Percentiles rank a stretch among this genome's conserved stretches.
These are phyloP conservation scores for Luvunga scandens DNA, from an alignment of 345 rosid genomes.

Conservation along the genomic window DNA sequence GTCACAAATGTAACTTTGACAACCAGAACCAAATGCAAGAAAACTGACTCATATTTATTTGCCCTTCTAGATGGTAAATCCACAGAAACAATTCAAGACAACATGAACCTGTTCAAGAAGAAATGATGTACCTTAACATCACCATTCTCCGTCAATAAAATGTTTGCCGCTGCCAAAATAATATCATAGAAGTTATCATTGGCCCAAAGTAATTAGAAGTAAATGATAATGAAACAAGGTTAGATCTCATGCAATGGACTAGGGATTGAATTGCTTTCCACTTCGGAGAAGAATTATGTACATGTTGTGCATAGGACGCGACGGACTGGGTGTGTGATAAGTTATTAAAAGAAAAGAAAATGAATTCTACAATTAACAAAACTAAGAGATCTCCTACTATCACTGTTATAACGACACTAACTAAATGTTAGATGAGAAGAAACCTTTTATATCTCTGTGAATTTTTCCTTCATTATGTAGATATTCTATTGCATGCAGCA, in stretches of 20 bases:
- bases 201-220: constrained; percentile 9
- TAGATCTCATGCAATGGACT: not conserved
- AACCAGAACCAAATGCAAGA: constrained; percentile 17
- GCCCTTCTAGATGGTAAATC: constrained; percentile 5
- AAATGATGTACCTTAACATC: constrained; percentile 84
- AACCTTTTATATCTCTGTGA: constrained; percentile 99
- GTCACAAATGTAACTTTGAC: constrained; percentile 20
- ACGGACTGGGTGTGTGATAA: not conserved
- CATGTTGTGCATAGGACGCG: not conserved
- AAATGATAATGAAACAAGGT: not conserved
- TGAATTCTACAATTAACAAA: not conserved
- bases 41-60: constrained; percentile 5
- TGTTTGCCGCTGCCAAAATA: constrained; percentile 85
- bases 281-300: not conserved
- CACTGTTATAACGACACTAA: not conserved
- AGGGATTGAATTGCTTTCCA: not conserved
- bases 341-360: not conserved
- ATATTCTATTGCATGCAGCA: constrained; percentile 96
- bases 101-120: constrained; percentile 7
- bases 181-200: constrained; percentile 26
- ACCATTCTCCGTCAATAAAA: constrained; percentile 89
- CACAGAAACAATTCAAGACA: constrained; percentile 10
- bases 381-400: not conserved
- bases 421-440: not conserved
- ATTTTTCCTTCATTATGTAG: constrained; percentile 93